Evolutionary conservation across 495 filamentous ascomycete genomes (phyloP), one percentile per base, ranked within the genome.

Genomic region (Penicillium cataractarum): DNA sequence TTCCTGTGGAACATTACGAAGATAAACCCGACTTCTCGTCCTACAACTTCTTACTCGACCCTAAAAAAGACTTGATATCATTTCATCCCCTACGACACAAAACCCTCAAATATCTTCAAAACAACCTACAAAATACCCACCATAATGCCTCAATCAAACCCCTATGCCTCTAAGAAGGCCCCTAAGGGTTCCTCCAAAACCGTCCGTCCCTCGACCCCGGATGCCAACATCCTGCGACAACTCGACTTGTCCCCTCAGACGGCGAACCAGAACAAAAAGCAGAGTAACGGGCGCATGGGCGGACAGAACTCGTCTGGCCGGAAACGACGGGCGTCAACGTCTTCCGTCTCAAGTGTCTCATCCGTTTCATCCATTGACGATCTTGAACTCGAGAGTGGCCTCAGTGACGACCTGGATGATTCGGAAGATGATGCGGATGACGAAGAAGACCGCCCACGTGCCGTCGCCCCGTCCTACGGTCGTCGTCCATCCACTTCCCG

Each of bases 391-490:
- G 51, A 54, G 19, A 31, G 46, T 24, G 46, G 29, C 29, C 46
- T 79, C 27, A 78, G 77, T 42, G 78, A 76, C 24, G 74, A 75
- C 7, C 74, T 67, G 7, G 76, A 82, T 46, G 75, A 78, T 21
- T 78, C 80, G 8, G 78, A 78, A 40, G 81, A 82, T 50, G 76
- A 82, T 65, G 80, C 77, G 7, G 83, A 83, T 35, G 79, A 80
- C 51, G 80, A 82, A 57, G 79, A 84, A 57, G 80, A 83, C 56
- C 76, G 82, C 56, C 76, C 80, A 58, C 78, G 78, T 67, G 80
- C 74, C 31, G 68, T 79, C 42, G 79, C 78, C 79, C 82, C 80
- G 81, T 85, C 83, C 78, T 83, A 76, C 75, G 74, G 71, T 53
- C 69, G 72, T 67, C 74, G 75, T 55, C 65, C 74, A 33, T 66